phyloP scores from a whole-genome alignment of 2,329 filamentous ascomycete genomes.

The Aspergillus fijiensis region DNA sequence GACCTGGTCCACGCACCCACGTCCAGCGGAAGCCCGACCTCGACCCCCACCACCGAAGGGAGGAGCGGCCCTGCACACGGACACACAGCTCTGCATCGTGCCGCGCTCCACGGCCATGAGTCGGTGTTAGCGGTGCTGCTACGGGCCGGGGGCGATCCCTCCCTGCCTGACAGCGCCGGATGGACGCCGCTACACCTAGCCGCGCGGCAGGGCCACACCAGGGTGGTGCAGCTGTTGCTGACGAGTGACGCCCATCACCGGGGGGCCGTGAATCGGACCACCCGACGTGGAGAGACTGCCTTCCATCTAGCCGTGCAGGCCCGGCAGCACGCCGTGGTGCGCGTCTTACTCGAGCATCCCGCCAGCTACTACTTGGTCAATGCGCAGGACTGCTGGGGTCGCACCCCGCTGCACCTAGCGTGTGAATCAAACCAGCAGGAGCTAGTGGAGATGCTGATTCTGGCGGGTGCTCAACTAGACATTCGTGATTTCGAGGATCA shows the following conservation, averaged over 20 bases:
- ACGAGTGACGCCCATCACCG: no score
- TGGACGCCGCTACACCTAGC: slow-evolving; percentile 11
- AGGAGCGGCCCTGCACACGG: no score
- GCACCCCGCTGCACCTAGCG: no score
- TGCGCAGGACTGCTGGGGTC: no score
- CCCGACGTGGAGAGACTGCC: slow-evolving; percentile 8
- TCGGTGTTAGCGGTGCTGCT: slow-evolving; percentile 10
- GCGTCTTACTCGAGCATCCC: not conserved
- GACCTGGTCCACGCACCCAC: no score
- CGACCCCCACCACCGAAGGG: no score
- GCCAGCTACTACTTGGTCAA: no score
- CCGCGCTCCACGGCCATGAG: no score
- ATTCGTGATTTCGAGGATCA: slow-evolving; percentile 14
- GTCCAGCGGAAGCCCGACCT: no score
- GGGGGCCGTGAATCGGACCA: slow-evolving; percentile 5
- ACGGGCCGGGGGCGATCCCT: slow-evolving; percentile 8
- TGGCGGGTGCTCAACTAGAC: slow-evolving; percentile 11
- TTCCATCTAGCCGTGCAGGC: slow-evolving; percentile 9
- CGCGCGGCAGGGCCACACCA: slow-evolving; percentile 6
- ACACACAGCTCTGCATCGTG: no score
- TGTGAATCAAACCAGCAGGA: slow-evolving; percentile 6
- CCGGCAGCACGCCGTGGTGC: not conserved
- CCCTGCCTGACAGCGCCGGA: slow-evolving; percentile 10
- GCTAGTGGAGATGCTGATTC: slow-evolving; percentile 10
- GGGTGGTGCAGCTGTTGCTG: not conserved